Conservation (phyloP, 495 filamentous ascomycete species). For the Aspergillus affinis region DNA sequence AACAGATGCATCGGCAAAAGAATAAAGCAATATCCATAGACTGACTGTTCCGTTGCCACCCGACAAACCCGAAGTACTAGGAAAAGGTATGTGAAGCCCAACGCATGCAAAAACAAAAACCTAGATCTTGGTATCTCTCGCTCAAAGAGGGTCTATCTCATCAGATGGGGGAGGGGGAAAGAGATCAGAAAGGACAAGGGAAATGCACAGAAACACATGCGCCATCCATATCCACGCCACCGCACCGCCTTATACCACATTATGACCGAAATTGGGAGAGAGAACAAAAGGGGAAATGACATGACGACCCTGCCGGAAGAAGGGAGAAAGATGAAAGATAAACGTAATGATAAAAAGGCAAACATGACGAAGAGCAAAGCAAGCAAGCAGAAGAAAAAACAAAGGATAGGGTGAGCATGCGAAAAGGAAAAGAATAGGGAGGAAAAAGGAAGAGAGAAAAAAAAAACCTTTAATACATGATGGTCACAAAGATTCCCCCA, state of each 20-base stretch:
- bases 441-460: slow-evolving; percentile 26
- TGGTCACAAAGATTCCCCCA: slow-evolving; percentile 23
- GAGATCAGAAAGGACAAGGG: slow-evolving; percentile 30
- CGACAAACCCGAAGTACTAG: background rate
- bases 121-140: slow-evolving; percentile 50
- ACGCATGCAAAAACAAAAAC: slow-evolving; percentile 18
- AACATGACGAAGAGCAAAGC: slow-evolving; percentile 5
- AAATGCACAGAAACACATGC: slow-evolving; percentile 40
- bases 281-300: slow-evolving; percentile 32
- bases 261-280: slow-evolving; percentile 29
- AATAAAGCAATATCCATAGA: slow-evolving; percentile 5
- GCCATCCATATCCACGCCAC: slow-evolving; percentile 44
- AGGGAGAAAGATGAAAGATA: slow-evolving; percentile 24
- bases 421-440: slow-evolving; percentile 18
- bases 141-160: slow-evolving; percentile 47
- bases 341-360: slow-evolving; percentile 28
- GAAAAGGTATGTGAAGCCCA: slow-evolving; percentile 11
- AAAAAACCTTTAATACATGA: slow-evolving; percentile 30
- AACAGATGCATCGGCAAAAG: background rate
- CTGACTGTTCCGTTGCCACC: background rate
- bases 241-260: slow-evolving; percentile 30
- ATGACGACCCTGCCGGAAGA: slow-evolving; percentile 17
- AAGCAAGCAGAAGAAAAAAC: slow-evolving; percentile 14
- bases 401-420: slow-evolving; percentile 11
- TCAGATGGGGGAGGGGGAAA: slow-evolving; percentile 34